Conservation (phyloP, 2,329 filamentous ascomycete genomes). For the Stemphylium lycopersici region DNA sequence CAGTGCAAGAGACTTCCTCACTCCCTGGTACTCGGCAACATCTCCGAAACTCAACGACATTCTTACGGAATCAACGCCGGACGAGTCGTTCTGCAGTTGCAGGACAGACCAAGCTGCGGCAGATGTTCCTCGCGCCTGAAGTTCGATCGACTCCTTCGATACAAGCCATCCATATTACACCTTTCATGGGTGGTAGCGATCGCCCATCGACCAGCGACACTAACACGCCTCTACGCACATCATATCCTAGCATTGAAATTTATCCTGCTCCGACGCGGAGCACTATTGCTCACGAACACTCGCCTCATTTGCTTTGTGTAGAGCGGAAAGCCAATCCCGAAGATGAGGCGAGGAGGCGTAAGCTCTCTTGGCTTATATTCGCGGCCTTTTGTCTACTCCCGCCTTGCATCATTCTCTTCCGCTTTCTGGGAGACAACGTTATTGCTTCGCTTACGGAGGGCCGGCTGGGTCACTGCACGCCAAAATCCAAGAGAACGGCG, state of each 20-base stretch:
- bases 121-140: conserved; percentile 43
- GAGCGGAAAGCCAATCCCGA: conserved; percentile 30
- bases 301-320: conserved; percentile 40
- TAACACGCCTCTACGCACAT: conserved; percentile 30
- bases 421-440: conserved; percentile 40
- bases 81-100: conserved; percentile 38
- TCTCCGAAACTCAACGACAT: conserved; percentile 24
- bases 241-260: conserved; percentile 23
- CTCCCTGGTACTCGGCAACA: conserved; percentile 17
- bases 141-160: conserved; percentile 27
- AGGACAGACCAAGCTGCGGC: conserved; percentile 43
- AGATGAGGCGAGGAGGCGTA: conserved; percentile 34
- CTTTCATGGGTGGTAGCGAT: conserved; percentile 26
- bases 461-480: conserved; percentile 36
- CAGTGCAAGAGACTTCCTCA: conserved; percentile 20
- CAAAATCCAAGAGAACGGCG: conserved; percentile 40
- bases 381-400: conserved; percentile 43
- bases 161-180: conserved; percentile 27
- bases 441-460: conserved; percentile 41
- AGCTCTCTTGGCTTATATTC: conserved; percentile 45
- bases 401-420: conserved; percentile 45
- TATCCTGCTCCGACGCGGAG: conserved; percentile 14
- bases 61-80: conserved; percentile 22
- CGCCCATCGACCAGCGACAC: conserved; percentile 44
- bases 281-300: conserved; percentile 27